Percentiles rank a stretch among this genome's conserved stretches.
These are phyloP conservation scores for Kodamaea ohmeri DNA, from an alignment of 1,139 yeast genomes.

Conservation along the genomic window DNA sequence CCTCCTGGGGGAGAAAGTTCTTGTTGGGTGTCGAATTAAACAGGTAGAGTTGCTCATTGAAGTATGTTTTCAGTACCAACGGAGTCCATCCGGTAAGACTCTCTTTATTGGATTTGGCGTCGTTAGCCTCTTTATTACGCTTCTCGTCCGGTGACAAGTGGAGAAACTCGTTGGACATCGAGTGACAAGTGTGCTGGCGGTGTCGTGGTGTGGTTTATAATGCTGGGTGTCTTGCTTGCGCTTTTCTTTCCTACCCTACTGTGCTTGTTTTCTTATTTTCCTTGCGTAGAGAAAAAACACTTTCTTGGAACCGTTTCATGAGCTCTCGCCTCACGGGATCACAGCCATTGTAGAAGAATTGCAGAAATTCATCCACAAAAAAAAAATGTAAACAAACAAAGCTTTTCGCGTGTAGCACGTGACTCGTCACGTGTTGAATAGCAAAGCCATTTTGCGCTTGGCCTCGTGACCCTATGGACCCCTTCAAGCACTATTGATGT, in stretches of 20 bases:
- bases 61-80: constrained; percentile 38
- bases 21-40: constrained; percentile 39
- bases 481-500: not conserved
- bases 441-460: not conserved
- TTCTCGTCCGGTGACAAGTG: constrained; percentile 32
- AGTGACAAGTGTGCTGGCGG: constrained; percentile 2
- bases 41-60: constrained; percentile 35
- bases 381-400: constrained; percentile 5
- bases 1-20: constrained; percentile 14
- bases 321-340: constrained; percentile 6
- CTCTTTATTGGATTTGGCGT: not conserved
- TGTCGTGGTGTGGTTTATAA: not conserved
- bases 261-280: not conserved
- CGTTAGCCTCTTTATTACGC: constrained; percentile 9
- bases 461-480: not conserved
- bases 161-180: constrained; percentile 34
- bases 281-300: not conserved
- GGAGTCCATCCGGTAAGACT: constrained; percentile 45
- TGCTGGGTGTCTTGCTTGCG: not conserved
- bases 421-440: not conserved
- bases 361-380: not conserved
- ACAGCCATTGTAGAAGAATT: constrained; percentile 3
- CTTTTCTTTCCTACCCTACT: not conserved
- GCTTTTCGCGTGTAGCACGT: constrained; percentile 1
- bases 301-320: constrained; percentile 3